Base-by-base conservation (phyloP, 192 early-diverging fungal genomes). In the Coemansia sp. region DNA sequence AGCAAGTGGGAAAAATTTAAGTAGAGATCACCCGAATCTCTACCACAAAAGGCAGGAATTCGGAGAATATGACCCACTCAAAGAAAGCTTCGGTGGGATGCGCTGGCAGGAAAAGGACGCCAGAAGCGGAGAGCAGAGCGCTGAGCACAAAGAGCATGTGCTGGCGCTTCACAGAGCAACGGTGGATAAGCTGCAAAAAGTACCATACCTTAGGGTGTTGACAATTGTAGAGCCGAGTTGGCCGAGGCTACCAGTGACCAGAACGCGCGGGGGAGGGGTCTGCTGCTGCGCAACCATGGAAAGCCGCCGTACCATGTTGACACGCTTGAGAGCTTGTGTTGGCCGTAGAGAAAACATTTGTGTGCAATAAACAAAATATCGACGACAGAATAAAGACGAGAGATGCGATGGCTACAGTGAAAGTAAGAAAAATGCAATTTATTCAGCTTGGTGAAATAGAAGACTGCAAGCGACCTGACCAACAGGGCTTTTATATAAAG, bases 201-300 rank as follows among this genome's bases (percentile, higher is more conserved):
- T 46, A 46, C 9, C 78, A 59, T 84, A 83, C 82, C 87, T 70
- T 25, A 88, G 81, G 20, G 84, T 72, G 59, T 80, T 78, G 59
- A 86, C 87, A 59, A 88, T 75, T 42, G 80, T 84, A 50, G 82
- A 75, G 21, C 87, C 87, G 29, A 88, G 84, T 64, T 88, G 87
- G 17, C 87, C 87, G 59, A 88, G 78, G 51, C 62, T 84, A 70
- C 87, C 87, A 42, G 85, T 86, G 51, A 88, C 87, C 20, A 88
- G 71, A 27, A 88, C 84, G 20, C 85, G 80, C 5, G 87, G 86
- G 20, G 74, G 69, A 31, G 63, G 75, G 23, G 68, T 27, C n/a
- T 17, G 39, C 4, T 30, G 66, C 27, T 68, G 17, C 21, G 29
- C 22, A 51, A 55, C 52, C 20, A 46, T 61, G 32, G 59, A 56